phyloP scores from a whole-genome alignment of 495 filamentous ascomycete genomes.

The Aspergillus heteromorphus region DNA sequence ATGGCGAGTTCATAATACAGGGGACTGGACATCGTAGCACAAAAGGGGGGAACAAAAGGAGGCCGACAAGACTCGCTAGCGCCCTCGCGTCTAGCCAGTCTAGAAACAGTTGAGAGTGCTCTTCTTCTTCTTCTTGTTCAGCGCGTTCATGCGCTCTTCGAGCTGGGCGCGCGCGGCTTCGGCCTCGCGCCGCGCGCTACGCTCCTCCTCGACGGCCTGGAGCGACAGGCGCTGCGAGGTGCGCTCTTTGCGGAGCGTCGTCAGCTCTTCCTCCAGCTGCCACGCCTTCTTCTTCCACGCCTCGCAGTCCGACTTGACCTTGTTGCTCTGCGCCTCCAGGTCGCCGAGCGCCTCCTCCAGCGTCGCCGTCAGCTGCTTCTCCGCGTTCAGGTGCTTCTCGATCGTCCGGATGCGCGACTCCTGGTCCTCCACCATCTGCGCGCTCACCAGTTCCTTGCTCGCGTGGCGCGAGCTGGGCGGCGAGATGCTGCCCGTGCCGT shows the following conservation, averaged over 20 bases:
- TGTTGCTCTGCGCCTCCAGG: conserved; percentile 79
- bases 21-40: conserved; percentile 31
- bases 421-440: conserved; percentile 73
- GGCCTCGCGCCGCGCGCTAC: conserved; percentile 77
- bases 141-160: conserved; percentile 90
- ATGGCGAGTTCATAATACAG: conserved; percentile 50
- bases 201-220: conserved; percentile 91
- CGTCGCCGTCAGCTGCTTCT: conserved; percentile 92
- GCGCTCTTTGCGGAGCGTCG: conserved; percentile 62
- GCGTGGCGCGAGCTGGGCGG: conserved; percentile 57
- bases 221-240: conserved; percentile 72
- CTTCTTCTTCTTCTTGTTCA: conserved; percentile 91
- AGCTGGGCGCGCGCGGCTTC: conserved; percentile 82
- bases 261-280: conserved; percentile 73
- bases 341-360: conserved; percentile 94
- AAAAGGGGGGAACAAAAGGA: conserved; percentile 13
- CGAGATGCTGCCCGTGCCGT: conserved; percentile 36
- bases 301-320: conserved; percentile 82
- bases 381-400: conserved; percentile 92
- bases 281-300: conserved; percentile 78
- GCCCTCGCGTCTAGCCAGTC: conserved; percentile 10
- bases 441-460: conserved; percentile 73
- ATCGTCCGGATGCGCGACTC: conserved; percentile 92
- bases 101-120: conserved; percentile 95
- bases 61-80: conserved; percentile 10